These are phyloP conservation scores for Boletus subparvulus DNA, from an alignment of 768 basidiomycete species.

Conservation along the genomic window DNA sequence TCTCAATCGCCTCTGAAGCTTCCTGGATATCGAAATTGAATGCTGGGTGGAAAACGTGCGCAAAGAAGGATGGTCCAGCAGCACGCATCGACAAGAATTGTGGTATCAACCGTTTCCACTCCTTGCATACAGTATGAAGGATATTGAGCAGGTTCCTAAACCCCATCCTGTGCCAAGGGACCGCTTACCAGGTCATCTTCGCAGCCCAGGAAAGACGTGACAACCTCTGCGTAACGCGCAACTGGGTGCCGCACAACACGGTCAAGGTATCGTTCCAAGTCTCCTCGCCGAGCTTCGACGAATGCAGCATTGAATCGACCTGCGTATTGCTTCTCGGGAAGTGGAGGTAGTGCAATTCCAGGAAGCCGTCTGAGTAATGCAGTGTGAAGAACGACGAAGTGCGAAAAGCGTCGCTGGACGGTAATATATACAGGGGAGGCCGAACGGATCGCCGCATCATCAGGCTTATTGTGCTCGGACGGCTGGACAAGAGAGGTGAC, in stretches of 20 bases:
- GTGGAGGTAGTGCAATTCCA: slow-evolving; percentile 73
- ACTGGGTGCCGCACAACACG: slow-evolving; percentile 74
- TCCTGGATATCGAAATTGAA: slow-evolving; percentile 82
- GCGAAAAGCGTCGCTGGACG: slow-evolving; percentile 80
- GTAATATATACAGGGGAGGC: slow-evolving; percentile 57
- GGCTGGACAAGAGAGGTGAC: slow-evolving; percentile 55
- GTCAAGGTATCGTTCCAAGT: slow-evolving; percentile 75
- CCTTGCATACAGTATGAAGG: slow-evolving; percentile 40
- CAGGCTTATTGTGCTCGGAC: slow-evolving; percentile 17
- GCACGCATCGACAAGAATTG: slow-evolving; percentile 59
- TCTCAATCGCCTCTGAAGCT: slow-evolving; percentile 52
- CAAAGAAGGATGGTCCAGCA: slow-evolving; percentile 75
- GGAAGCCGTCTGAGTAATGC: slow-evolving; percentile 67
- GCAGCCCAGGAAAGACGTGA: slow-evolving; percentile 77
- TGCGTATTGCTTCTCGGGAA: slow-evolving; percentile 84
- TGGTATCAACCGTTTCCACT: slow-evolving; percentile 67
- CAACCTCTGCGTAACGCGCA: slow-evolving; percentile 72
- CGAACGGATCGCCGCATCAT: slow-evolving; percentile 22
- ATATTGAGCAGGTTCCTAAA: background rate
- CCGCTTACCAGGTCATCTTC: slow-evolving; percentile 71
- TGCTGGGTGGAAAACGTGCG: slow-evolving; percentile 78
- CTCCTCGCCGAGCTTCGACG: slow-evolving; percentile 77
- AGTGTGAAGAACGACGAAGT: slow-evolving; percentile 77
- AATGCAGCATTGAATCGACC: slow-evolving; percentile 80
- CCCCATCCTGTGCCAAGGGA: background rate